Conservation (phyloP, 805 yeast species). For the Ogataea populi-albae region DNA sequence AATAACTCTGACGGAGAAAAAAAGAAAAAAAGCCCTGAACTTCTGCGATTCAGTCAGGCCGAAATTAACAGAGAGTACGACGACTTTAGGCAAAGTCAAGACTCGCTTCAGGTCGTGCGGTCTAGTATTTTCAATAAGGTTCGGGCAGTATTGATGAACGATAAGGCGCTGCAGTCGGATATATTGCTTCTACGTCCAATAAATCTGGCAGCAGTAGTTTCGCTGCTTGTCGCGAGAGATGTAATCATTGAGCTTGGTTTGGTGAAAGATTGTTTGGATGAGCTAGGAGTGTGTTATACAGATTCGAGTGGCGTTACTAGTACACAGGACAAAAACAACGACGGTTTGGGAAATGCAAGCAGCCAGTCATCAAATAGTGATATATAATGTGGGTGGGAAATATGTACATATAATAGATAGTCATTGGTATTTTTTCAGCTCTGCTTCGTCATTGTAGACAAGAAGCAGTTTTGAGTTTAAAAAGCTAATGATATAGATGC, state of each 20-base stretch:
- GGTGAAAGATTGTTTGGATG: slow-evolving; percentile 27
- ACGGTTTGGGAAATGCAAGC: neutral
- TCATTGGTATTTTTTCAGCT: slow-evolving; percentile 27
- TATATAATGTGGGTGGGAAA: slow-evolving; percentile 1
- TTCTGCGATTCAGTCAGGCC: slow-evolving; percentile 17
- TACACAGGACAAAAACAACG: slow-evolving; percentile 2
- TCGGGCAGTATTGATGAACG: slow-evolving; percentile 14
- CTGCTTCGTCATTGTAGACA: slow-evolving; percentile 24
- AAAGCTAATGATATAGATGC: slow-evolving; percentile 17
- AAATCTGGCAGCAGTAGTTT: slow-evolving; percentile 16
- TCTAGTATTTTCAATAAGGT: slow-evolving; percentile 17
- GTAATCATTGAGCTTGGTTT: slow-evolving; percentile 19
- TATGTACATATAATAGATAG: neutral
- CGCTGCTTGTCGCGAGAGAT: slow-evolving; percentile 14
- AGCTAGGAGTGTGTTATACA: slow-evolving; percentile 29
- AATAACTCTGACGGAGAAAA: slow-evolving; percentile 3
- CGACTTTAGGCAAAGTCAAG: slow-evolving; percentile 10
- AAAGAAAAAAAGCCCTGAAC: neutral
- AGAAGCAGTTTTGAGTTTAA: slow-evolving; percentile 24
- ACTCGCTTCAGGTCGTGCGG: slow-evolving; percentile 8
- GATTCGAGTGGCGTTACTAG: slow-evolving; percentile 1
- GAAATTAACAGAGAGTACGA: slow-evolving; percentile 14
- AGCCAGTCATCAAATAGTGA: neutral
- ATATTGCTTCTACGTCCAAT: slow-evolving; percentile 28
- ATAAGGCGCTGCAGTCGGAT: slow-evolving; percentile 15